These are phyloP conservation scores for Colletotrichum aenigma DNA, from an alignment of 2,329 filamentous ascomycete genomes.

Conservation along the genomic window DNA sequence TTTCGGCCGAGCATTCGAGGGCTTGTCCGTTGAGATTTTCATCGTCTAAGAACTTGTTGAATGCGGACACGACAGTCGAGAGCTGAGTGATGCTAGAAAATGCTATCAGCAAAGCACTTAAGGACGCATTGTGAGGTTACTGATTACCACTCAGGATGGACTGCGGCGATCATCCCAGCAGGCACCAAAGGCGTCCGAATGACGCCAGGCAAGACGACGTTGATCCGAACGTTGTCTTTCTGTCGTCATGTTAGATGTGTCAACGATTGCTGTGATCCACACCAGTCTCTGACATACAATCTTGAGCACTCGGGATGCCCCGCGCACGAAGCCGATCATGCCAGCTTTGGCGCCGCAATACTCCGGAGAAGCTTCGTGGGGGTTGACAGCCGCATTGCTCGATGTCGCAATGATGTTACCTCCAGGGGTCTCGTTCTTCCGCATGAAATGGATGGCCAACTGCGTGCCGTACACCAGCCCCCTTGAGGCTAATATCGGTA, in stretches of 20 bases:
- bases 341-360: conserved; percentile 57
- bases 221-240: background rate
- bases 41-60: conserved; percentile 49
- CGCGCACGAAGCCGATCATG: conserved; percentile 44
- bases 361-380: conserved; percentile 48
- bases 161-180: background rate
- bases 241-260: background rate
- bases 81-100: conserved; percentile 39
- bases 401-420: conserved; percentile 49
- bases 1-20: conserved; percentile 48
- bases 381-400: conserved; percentile 46
- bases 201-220: background rate
- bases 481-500: conserved; percentile 56
- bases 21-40: conserved; percentile 42
- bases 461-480: conserved; percentile 53
- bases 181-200: background rate
- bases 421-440: conserved; percentile 46
- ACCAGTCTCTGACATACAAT: background rate
- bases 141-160: background rate
- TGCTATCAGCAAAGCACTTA: background rate
- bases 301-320: conserved; percentile 40
- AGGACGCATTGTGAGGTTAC: background rate
- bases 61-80: conserved; percentile 48
- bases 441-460: conserved; percentile 58
- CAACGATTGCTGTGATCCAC: background rate